phyloP scores from a whole-genome alignment of 73 alveolate species.

The Diophrys appendiculata region DNA sequence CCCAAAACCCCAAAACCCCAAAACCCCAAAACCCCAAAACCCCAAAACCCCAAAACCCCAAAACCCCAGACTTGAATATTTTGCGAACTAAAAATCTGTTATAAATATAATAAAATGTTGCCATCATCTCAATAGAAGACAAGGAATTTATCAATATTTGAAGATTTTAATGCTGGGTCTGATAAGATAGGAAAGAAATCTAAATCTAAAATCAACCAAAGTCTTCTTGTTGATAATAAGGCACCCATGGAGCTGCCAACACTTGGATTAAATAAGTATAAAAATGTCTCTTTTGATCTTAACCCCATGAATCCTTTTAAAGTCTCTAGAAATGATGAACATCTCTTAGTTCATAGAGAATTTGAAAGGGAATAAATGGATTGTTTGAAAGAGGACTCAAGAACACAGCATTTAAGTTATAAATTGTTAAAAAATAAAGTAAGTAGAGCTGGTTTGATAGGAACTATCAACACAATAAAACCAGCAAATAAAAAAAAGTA shows the following conservation, averaged over 20 bases:
- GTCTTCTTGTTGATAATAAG: background rate
- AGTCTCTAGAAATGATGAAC: background rate
- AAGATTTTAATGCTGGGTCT: too few relatives aligned
- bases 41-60: too few relatives aligned
- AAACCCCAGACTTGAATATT: too few relatives aligned
- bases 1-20: too few relatives aligned
- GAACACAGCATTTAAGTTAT: background rate
- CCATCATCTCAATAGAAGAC: too few relatives aligned
- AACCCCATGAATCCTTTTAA: constrained; percentile 14
- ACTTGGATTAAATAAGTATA: constrained; percentile 2
- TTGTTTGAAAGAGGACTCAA: background rate
- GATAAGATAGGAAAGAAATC: background rate
- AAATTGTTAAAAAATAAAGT: background rate
- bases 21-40: too few relatives aligned
- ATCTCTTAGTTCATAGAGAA: background rate
- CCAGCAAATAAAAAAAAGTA: background rate
- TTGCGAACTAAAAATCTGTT: too few relatives aligned
- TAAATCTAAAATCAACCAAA: background rate
- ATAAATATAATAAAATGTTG: too few relatives aligned
- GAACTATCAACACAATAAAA: background rate
- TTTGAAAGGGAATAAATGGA: background rate
- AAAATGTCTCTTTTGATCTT: background rate
- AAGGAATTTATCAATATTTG: too few relatives aligned
- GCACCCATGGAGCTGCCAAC: constrained; percentile 4
- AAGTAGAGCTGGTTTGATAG: background rate